Percentiles rank a stretch among this genome's conserved stretches.
phyloP scores from a whole-genome alignment of 1,139 yeast species.

The Diutina mesorugosa region DNA sequence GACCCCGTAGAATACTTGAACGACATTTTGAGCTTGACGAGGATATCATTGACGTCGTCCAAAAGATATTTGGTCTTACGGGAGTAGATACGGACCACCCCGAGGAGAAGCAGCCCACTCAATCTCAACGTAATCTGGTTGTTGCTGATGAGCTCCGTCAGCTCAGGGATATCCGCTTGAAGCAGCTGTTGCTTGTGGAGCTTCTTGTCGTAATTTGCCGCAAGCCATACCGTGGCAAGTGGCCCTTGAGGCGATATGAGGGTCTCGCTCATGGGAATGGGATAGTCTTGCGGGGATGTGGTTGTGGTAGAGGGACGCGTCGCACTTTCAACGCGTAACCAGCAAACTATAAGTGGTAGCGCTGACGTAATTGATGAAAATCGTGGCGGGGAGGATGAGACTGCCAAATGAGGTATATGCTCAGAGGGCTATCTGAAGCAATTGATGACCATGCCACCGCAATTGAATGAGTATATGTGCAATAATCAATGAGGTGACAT shows the following conservation, averaged over 20 bases:
- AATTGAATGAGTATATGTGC: too few relatives aligned
- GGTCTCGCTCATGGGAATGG: not conserved
- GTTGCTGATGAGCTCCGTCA: conserved; percentile 42
- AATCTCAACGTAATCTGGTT: conserved; percentile 55
- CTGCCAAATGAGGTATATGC: too few relatives aligned
- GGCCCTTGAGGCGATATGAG: conserved; percentile 44
- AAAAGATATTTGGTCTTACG: conserved; percentile 74
- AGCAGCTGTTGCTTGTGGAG: conserved; percentile 66
- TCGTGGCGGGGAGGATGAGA: not conserved
- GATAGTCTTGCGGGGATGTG: not conserved
- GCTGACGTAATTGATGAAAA: not conserved
- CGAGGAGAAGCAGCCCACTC: conserved; percentile 80
- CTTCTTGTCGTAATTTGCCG: conserved; percentile 77
- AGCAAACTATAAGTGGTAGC: not conserved
- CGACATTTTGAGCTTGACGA: conserved; percentile 61
- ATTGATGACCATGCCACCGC: too few relatives aligned
- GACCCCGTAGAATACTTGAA: conserved; percentile 34
- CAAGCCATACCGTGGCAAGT: conserved; percentile 85
- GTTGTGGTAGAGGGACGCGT: not conserved
- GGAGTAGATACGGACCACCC: conserved; percentile 81
- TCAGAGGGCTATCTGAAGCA: too few relatives aligned
- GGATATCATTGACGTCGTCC: conserved; percentile 75
- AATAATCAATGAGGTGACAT: too few relatives aligned
- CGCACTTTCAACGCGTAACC: not conserved
- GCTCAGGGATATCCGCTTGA: conserved; percentile 56